Evolutionary conservation across 2,329 filamentous ascomycete species (phyloP), one percentile per base, ranked within the genome.

Genomic region (Plenodomus tracheiphilus): DNA sequence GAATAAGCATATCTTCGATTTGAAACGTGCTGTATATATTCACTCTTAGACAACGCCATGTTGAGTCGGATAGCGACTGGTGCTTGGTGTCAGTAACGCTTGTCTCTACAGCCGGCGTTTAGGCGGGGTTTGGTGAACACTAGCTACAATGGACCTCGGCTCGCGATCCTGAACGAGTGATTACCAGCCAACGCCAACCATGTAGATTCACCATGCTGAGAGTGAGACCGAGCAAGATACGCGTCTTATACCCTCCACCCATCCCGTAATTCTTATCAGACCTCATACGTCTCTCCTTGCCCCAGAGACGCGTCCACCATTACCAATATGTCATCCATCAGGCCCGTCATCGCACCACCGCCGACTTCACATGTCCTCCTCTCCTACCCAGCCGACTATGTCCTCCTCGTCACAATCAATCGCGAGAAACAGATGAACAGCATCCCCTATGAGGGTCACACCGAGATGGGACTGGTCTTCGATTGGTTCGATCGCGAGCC

Each of bases 401-500:
- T 81, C 43, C 70, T 83, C 9, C 75, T 81, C 46, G 75, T 83
- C 21, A 81, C 78, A 40, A 81, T 82, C 54, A 78, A 80, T 53
- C 75, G 78, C n/a, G 73, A 77, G 39, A 67, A 66, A 41, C 69
- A 72, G 44, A 76, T 80, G 74, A 82, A 82, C 59, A 74, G 61
- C 40, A 72, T 72, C 13, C 65, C 70, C 0, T 71, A 59, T 38
- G 66, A 65, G 1, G 67, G 75, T 0, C 78, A 79, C 61, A 76
- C 71, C 64, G 80, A 81, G 56, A 75, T 78, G 60, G 74, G 77
- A 28, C 60, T 67, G 3, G 66, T 83, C 0, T 79, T 80, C 57
- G 74, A 75, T 35, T 82, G 80, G 80, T 81, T 81, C 56, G 81
- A 83, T 59, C 63, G 66, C 6, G 78, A 81, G 59, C 76, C 78